Base-by-base conservation (phyloP, 176 grass and related monocot species). In the Saccharum spontaneum region DNA sequence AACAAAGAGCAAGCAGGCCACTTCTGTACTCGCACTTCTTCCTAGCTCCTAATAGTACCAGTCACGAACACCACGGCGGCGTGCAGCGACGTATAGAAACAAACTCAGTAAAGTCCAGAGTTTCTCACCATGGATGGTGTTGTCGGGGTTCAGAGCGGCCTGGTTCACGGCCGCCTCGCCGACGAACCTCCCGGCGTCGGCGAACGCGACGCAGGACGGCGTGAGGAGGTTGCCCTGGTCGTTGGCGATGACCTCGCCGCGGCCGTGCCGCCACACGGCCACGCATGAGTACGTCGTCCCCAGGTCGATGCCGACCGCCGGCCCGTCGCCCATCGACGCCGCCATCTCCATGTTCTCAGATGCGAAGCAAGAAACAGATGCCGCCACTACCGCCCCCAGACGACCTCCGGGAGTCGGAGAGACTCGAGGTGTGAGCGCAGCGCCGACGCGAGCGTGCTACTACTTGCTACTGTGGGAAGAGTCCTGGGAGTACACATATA, bases 191-290 rank as follows among this genome's bases (percentile, higher is more conserved):
- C 48, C 15, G 15, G 5, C 15, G 15, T 50, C 48, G 48, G 48
- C 15, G 48, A 50, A 50, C 48, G 48, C 48, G 15, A 94, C 87
- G 84, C 87, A 89, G 64, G 92, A 94, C 24, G 92, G 89, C 2
- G 89, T 94, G 81, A 91, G 89, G 67, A 84, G 89, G 81, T 91
- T 91, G 80, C 92, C 92, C 85, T 94, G 92, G 81, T 89, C 92
- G 84, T 90, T 94, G 30, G 89, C 77, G 23, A 84, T 84, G 41
- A 75, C 40, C 71, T 84, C 82, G 40, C 28, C 59, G 12, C 18
- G 82, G 59, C n/a, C 71, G 59, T 30, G 26, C 2, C 59, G 70
- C 82, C 82, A 84, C 70, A 75, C 57, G 41, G 82, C 82, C 18
- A 75, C 82, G 71, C 82, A 84, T 2, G 71, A 75, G 71, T 84